Conservation (phyloP, 306 rosid genomes). For the Argentina anserina region DNA sequence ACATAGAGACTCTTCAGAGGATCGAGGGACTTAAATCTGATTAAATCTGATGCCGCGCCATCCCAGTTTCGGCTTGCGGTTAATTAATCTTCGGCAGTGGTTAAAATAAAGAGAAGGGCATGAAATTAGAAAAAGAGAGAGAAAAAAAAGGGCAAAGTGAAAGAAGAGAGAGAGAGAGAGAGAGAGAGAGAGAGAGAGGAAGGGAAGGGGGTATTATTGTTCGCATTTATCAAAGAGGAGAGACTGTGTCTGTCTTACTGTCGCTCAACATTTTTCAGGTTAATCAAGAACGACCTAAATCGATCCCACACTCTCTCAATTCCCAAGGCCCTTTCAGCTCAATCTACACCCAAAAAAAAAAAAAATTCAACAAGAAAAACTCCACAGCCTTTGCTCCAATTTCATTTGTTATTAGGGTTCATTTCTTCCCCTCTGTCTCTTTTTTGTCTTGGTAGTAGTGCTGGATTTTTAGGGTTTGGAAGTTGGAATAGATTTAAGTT, state of each 20-base stretch:
- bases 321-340: constrained; percentile 29
- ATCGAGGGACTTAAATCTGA: neutral
- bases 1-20: neutral
- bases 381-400: no score
- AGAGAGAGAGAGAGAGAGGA: neutral
- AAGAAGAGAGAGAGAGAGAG: neutral
- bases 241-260: constrained; percentile 25
- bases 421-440: neutral
- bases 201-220: constrained; percentile 1
- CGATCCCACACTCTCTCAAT: constrained; percentile 30
- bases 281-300: constrained; percentile 22
- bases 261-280: constrained; percentile 28
- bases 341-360: neutral
- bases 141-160: no score
- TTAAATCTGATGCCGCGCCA: no score
- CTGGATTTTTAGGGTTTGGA: constrained; percentile 49
- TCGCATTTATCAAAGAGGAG: constrained; percentile 43
- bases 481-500: constrained; percentile 6
- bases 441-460: neutral
- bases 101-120: neutral
- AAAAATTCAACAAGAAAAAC: no score
- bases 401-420: constrained; percentile 29
- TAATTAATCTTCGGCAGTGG: no score
- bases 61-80: no score
- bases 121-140: neutral